Percentiles rank a stretch among this genome's conserved stretches.
Evolutionary conservation across 176 grass and related monocot genomes (phyloP).

Genomic region (Poa annua): DNA sequence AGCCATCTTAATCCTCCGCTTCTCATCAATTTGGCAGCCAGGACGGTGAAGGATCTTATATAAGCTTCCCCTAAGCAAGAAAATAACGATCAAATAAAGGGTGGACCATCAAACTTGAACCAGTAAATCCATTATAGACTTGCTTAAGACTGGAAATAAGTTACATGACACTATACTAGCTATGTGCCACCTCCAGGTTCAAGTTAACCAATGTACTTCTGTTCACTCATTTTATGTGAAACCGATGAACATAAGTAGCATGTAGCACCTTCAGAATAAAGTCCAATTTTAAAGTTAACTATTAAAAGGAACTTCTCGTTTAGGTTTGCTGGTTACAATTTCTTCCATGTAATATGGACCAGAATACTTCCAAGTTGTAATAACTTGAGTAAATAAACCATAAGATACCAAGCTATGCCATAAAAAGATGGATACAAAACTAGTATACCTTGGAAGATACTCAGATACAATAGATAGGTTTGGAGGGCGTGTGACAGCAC

Average conservation of each 20-base stretch:
- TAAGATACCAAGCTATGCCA: conserved; percentile 14
- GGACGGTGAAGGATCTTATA: conserved; percentile 98
- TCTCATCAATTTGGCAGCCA: conserved; percentile 97
- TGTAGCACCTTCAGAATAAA: conserved; percentile 41
- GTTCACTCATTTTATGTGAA: conserved; percentile 8
- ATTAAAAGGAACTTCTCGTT: conserved; percentile 12
- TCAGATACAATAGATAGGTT: conserved; percentile 95
- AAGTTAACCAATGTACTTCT: background rate
- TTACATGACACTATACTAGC: conserved; percentile 33
- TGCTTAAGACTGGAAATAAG: conserved; percentile 18
- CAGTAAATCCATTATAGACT: conserved; percentile 15
- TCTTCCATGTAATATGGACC: background rate
- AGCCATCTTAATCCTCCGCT: conserved; percentile 95
- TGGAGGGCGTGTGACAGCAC: conserved; percentile 97
- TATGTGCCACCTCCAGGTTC: conserved; percentile 21
- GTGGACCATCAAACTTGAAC: conserved; percentile 31
- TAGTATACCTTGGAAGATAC: conserved; percentile 87
- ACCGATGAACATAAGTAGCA: background rate
- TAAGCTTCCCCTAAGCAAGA: conserved; percentile 85
- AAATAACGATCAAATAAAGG: conserved; percentile 34
- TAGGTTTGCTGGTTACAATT: conserved; percentile 18
- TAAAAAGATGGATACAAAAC: background rate
- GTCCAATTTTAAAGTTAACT: background rate
- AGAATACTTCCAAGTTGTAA: conserved; percentile 27
- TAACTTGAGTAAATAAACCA: conserved; percentile 28